Percentiles rank a stretch among this genome's conserved stretches.
phyloP scores from a whole-genome alignment of 139 green algal species.

The Eudorina sp. region DNA sequence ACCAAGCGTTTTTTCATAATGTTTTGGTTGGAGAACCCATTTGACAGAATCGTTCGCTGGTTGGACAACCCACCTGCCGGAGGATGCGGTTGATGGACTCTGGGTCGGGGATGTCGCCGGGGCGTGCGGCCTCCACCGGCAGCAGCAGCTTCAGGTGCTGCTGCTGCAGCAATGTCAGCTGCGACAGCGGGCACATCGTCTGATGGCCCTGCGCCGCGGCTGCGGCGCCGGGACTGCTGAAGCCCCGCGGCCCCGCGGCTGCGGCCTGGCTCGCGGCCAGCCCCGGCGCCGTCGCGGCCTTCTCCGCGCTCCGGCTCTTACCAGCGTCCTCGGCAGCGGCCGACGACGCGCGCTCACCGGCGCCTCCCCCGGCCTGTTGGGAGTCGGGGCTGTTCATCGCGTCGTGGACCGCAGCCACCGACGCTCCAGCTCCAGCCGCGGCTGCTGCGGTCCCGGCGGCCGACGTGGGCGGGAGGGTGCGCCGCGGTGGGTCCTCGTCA shows the following conservation, averaged over 20 bases:
- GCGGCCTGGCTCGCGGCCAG: too few species aligned
- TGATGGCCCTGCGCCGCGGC: background rate
- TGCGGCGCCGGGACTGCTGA: background rate
- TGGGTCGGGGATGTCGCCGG: constrained; percentile 37
- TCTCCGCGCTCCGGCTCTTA: background rate
- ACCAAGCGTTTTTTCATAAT: too few species aligned
- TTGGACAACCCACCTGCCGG: constrained; percentile 25
- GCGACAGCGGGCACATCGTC: background rate
- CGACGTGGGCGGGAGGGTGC: too few species aligned
- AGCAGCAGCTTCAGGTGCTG: constrained; percentile 40
- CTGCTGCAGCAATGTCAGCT: constrained; percentile 20
- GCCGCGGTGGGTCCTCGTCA: too few species aligned
- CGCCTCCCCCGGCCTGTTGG: background rate
- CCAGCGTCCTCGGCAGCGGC: background rate
- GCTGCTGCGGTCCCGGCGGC: too few species aligned
- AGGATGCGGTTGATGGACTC: constrained; percentile 43
- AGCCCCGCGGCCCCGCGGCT: background rate
- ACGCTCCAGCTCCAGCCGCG: too few species aligned
- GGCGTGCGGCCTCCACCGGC: constrained; percentile 21
- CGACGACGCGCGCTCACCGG: background rate
- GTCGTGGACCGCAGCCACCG: constrained; percentile 7
- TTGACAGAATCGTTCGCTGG: too few species aligned
- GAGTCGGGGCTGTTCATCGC: constrained; percentile 43
- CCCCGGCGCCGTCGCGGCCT: background rate
- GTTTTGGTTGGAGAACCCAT: too few species aligned